These are phyloP conservation scores for Allium cepa DNA, from an alignment of 106 monocot species.

Conservation along the genomic window DNA sequence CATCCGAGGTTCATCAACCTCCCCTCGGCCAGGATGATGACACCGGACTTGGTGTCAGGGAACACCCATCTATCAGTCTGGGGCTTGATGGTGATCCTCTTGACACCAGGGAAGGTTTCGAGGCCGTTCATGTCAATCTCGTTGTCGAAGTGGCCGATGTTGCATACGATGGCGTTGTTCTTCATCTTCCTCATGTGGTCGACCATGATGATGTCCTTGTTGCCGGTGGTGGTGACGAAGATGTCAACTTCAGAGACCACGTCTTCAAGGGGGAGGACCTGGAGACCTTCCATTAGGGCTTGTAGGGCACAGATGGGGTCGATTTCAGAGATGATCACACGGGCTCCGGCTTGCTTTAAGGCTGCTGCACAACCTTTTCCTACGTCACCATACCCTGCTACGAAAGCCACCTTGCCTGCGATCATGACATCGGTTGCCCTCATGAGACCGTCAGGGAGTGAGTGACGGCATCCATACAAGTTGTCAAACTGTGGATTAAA, in stretches of 20 bases:
- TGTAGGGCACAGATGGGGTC: slow-evolving; percentile 42
- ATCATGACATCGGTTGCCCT: slow-evolving; percentile 28
- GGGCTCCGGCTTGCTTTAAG: slow-evolving; percentile 21
- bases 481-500: slow-evolving; percentile 29
- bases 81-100: slow-evolving; percentile 37
- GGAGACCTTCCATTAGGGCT: slow-evolving; percentile 35
- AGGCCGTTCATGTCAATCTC: slow-evolving; percentile 40
- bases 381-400: slow-evolving; percentile 32
- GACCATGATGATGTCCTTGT: slow-evolving; percentile 46
- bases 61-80: slow-evolving; percentile 43
- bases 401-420: slow-evolving; percentile 25
- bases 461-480: slow-evolving; percentile 33
- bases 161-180: slow-evolving; percentile 46
- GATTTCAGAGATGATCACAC: slow-evolving; percentile 25
- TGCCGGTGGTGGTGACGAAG: slow-evolving; percentile 36
- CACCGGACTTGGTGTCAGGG: slow-evolving; percentile 28
- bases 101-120: slow-evolving; percentile 20
- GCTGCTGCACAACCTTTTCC: slow-evolving; percentile 29
- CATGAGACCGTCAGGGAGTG: slow-evolving; percentile 32
- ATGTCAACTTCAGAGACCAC: slow-evolving; percentile 30
- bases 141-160: slow-evolving; percentile 44
- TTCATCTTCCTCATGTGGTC: slow-evolving; percentile 55
- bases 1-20: slow-evolving; percentile 40
- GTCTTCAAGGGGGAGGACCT: slow-evolving; percentile 18
- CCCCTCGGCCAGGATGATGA: slow-evolving; percentile 38